These are phyloP conservation scores for Podila epicladia DNA, from an alignment of 192 early-diverging fungal species.

Conservation along the genomic window DNA sequence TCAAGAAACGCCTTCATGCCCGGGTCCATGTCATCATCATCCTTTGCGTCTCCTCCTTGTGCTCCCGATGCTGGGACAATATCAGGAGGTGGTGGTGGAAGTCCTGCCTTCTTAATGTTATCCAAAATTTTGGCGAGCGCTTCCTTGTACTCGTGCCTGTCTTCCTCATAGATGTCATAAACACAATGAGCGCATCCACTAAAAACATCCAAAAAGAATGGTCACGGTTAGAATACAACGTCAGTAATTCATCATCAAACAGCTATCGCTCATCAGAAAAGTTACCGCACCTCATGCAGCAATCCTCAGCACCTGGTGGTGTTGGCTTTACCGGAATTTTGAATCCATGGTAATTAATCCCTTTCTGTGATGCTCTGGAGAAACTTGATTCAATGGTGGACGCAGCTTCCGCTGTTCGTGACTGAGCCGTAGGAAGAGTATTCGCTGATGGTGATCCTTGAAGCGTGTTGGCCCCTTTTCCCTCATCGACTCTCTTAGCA, in stretches of 20 bases:
- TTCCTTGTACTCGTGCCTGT: conserved; percentile 38
- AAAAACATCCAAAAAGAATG: neutral
- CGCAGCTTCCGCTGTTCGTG: conserved; percentile 5
- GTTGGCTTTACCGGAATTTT: conserved; percentile 28
- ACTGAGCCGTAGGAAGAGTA: conserved; percentile 22
- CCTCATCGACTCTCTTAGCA: neutral
- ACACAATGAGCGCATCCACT: conserved; percentile 48
- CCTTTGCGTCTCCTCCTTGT: neutral
- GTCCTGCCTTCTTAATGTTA: conserved; percentile 27
- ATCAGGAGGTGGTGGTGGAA: conserved; percentile 28
- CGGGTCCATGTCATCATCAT: conserved; percentile 59
- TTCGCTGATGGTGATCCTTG: conserved; percentile 5
- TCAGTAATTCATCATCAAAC: neutral
- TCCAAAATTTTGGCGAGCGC: conserved; percentile 16
- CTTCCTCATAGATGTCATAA: conserved; percentile 48
- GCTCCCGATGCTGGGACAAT: neutral
- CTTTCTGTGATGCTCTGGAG: conserved; percentile 4
- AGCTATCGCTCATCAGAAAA: neutral
- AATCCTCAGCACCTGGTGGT: conserved; percentile 44
- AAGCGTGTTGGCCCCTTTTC: conserved; percentile 13
- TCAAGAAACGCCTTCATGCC: conserved; percentile 63
- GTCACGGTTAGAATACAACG: neutral
- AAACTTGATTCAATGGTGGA: conserved; percentile 9
- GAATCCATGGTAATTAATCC: conserved; percentile 33
- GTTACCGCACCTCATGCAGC: conserved; percentile 46